These are phyloP conservation scores for Globomyces pollinis-pini DNA, from an alignment of 192 early-diverging fungal genomes.

Conservation along the genomic window DNA sequence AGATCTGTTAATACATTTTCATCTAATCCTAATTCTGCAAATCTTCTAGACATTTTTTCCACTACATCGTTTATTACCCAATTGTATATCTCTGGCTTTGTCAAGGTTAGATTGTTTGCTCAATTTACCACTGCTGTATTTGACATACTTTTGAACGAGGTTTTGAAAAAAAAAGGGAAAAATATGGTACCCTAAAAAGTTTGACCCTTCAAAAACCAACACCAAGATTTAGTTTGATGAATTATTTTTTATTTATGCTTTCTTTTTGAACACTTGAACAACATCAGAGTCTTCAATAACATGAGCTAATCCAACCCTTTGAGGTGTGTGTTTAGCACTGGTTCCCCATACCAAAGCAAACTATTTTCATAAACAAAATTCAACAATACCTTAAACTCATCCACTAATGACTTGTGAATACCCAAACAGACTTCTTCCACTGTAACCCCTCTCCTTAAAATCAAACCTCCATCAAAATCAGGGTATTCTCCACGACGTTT, in stretches of 20 bases:
- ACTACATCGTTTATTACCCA: slow-evolving; percentile 93
- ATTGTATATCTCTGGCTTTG: slow-evolving; percentile 54
- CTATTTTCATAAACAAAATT: slow-evolving; percentile 14
- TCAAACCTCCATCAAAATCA: slow-evolving; percentile 86
- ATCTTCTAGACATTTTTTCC: slow-evolving; percentile 73
- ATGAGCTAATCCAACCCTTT: slow-evolving; percentile 81
- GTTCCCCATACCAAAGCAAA: slow-evolving; percentile 96
- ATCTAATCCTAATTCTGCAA: slow-evolving; percentile 85
- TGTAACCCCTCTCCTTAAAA: slow-evolving; percentile 57
- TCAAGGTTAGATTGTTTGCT: too few relatives aligned
- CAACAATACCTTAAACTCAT: slow-evolving; percentile 63
- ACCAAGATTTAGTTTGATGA: not conserved
- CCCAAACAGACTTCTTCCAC: slow-evolving; percentile 60
- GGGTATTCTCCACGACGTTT: slow-evolving; percentile 92
- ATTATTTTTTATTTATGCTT: slow-evolving; percentile 18
- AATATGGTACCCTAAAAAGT: too few relatives aligned
- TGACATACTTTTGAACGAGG: too few relatives aligned
- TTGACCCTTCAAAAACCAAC: not conserved
- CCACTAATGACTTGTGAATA: slow-evolving; percentile 80
- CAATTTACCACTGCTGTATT: slow-evolving; percentile 11
- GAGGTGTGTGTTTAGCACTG: slow-evolving; percentile 95
- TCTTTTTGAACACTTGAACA: slow-evolving; percentile 51
- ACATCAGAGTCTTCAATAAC: slow-evolving; percentile 86
- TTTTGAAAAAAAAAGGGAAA: too few relatives aligned
- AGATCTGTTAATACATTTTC: slow-evolving; percentile 80